Percentiles rank a stretch among this genome's conserved stretches.
phyloP scores from a whole-genome alignment of 192 early-diverging fungal genomes.

The Gamsiella multidivaricata region DNA sequence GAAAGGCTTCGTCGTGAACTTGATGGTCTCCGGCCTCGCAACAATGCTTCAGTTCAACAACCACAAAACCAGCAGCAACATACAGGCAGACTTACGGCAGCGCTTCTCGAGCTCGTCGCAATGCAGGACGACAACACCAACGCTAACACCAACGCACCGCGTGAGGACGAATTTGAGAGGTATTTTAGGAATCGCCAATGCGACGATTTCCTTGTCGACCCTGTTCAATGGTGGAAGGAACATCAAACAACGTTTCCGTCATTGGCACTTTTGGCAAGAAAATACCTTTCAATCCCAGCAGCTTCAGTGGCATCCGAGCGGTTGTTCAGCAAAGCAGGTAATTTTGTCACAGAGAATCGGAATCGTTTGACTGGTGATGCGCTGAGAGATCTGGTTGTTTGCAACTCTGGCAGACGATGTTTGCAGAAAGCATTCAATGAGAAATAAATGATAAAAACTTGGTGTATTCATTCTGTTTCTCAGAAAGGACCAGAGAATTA shows the following conservation, averaged over 20 bases:
- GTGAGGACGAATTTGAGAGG: slow-evolving; percentile 11
- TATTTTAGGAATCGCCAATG: slow-evolving; percentile 4
- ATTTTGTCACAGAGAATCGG: slow-evolving; percentile 5
- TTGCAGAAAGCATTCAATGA: background rate
- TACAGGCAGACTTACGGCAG: background rate
- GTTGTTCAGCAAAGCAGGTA: slow-evolving; percentile 10
- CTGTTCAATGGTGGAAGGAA: slow-evolving; percentile 17
- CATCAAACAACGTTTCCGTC: slow-evolving; percentile 9
- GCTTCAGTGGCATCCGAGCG: slow-evolving; percentile 14
- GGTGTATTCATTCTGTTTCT: too few relatives aligned
- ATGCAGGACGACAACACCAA: slow-evolving; percentile 12
- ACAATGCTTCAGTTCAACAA: slow-evolving; percentile 2
- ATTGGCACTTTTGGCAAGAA: slow-evolving; percentile 14
- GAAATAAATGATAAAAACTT: background rate
- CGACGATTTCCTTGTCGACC: slow-evolving; percentile 2
- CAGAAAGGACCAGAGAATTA: too few relatives aligned
- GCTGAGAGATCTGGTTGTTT: slow-evolving; percentile 17
- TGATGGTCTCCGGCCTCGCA: background rate
- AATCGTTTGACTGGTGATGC: slow-evolving; percentile 4
- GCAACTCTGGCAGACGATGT: slow-evolving; percentile 3
- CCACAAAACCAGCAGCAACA: background rate
- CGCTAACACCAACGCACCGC: background rate
- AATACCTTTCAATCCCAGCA: slow-evolving; percentile 26
- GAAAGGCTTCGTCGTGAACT: slow-evolving; percentile 8
- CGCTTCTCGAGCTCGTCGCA: slow-evolving; percentile 9